These are phyloP conservation scores for Salpingoeca rosetta DNA, from an alignment of 78 protist species.

Conservation along the genomic window DNA sequence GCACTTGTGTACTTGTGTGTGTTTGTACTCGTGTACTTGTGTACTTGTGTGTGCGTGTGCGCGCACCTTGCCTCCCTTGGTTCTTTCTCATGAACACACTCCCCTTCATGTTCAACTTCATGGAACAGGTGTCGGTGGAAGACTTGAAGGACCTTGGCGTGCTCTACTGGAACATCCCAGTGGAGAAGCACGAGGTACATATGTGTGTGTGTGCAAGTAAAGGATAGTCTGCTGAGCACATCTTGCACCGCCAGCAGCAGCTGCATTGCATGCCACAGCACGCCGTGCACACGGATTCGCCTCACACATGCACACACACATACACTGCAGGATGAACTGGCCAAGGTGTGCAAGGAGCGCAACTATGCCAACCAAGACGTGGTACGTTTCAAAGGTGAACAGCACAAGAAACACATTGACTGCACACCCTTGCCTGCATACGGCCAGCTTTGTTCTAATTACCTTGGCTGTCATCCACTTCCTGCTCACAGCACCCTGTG, in stretches of 20 bases:
- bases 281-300: too few relatives aligned
- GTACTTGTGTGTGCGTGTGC: too few relatives aligned
- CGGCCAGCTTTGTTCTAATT: neutral
- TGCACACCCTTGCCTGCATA: neutral
- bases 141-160: conserved; percentile 3
- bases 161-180: neutral
- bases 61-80: too few relatives aligned
- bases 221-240: too few relatives aligned
- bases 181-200: neutral
- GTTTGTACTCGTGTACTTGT: too few relatives aligned
- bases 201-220: too few relatives aligned
- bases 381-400: conserved; percentile 10
- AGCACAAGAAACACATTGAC: neutral
- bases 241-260: too few relatives aligned
- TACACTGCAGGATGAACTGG: conserved; percentile 30
- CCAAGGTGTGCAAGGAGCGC: conserved; percentile 33
- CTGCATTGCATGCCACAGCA: too few relatives aligned
- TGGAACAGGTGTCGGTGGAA: neutral
- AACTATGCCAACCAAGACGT: conserved; percentile 55
- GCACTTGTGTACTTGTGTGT: too few relatives aligned
- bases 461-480: neutral
- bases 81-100: too few relatives aligned
- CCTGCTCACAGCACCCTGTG: neutral
- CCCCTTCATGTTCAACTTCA: too few relatives aligned
- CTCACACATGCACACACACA: too few relatives aligned